Conservation (phyloP, 2,329 filamentous ascomycete genomes). For the Penicillium brasilianum region DNA sequence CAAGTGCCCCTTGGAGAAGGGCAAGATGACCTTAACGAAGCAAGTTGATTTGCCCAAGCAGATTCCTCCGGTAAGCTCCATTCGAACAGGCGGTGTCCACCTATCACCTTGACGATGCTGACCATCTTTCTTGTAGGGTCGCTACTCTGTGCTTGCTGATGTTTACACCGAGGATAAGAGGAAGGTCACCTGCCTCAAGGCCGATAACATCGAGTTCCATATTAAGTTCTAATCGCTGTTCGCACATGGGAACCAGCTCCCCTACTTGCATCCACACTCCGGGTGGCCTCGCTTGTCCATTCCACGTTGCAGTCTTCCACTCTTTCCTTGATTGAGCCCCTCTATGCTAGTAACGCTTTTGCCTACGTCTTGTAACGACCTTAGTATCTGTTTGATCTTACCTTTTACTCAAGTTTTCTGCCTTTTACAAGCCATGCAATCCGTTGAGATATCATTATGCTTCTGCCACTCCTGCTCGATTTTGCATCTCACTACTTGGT, state of each 20-base stretch:
- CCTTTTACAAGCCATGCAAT: constrained; percentile 11
- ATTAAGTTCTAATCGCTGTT: constrained; percentile 10
- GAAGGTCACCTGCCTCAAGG: constrained; percentile 85
- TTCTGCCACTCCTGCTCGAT: constrained; percentile 4
- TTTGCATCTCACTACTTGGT: constrained; percentile 9
- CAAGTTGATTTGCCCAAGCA: constrained; percentile 81
- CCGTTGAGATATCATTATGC: constrained; percentile 15
- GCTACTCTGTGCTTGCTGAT: constrained; percentile 86
- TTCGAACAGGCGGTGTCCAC: neutral
- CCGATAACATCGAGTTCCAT: constrained; percentile 51
- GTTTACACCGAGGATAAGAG: constrained; percentile 74
- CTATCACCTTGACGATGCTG: constrained; percentile 6
- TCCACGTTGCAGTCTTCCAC: neutral
- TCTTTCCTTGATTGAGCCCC: constrained; percentile 8
- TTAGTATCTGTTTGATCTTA: constrained; percentile 9
- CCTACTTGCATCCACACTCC: constrained; percentile 24
- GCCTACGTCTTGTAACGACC: constrained; percentile 26
- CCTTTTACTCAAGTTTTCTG: constrained; percentile 14
- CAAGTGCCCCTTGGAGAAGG: constrained; percentile 84
- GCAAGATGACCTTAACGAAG: constrained; percentile 75
- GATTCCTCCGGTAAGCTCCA: constrained; percentile 79
- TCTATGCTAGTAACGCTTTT: constrained; percentile 15
- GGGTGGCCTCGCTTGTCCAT: constrained; percentile 17
- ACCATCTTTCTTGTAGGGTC: constrained; percentile 64
- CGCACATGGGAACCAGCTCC: neutral